phyloP scores from a whole-genome alignment of 768 basidiomycete genomes.

The Saitozyma sp. region DNA sequence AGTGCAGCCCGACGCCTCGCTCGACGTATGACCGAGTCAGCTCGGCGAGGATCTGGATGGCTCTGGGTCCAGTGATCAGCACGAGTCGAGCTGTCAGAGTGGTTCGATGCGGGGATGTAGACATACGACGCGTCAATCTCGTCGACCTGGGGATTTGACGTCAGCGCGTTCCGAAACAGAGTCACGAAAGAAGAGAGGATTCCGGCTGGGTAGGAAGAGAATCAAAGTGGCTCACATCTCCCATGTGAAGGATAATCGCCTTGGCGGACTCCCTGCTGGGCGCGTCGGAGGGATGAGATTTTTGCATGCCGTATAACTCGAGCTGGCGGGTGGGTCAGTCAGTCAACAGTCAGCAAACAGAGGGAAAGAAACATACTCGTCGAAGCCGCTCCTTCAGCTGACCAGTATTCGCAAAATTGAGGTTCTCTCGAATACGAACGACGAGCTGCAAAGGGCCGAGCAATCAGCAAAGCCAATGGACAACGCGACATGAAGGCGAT shows the following conservation, averaged over 20 bases:
- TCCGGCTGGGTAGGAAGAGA: not conserved
- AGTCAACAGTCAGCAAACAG: not conserved
- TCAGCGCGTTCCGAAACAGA: not conserved
- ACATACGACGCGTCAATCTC: slow-evolving; percentile 82
- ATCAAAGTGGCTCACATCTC: slow-evolving; percentile 59
- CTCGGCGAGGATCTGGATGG: slow-evolving; percentile 79
- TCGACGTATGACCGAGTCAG: slow-evolving; percentile 76
- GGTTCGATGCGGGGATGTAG: not conserved
- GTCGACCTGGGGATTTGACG: slow-evolving; percentile 59
- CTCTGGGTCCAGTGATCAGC: slow-evolving; percentile 56
- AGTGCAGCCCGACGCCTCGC: slow-evolving; percentile 51
- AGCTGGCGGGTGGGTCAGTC: slow-evolving; percentile 57
- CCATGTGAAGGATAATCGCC: slow-evolving; percentile 86
- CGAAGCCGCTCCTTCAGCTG: slow-evolving; percentile 71
- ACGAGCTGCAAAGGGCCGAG: slow-evolving; percentile 59
- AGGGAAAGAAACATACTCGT: slow-evolving; percentile 60
- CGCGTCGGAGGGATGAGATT: slow-evolving; percentile 83
- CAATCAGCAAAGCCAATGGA: too few relatives aligned
- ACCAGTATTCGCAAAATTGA: slow-evolving; percentile 95
- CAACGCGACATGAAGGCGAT: too few relatives aligned
- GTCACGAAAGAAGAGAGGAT: not conserved
- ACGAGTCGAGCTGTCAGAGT: not conserved
- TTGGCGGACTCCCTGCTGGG: slow-evolving; percentile 71
- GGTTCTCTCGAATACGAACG: slow-evolving; percentile 80
- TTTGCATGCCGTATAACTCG: slow-evolving; percentile 79